A percentile compares a stretch with the other conserved stretches of the same genome.
Conservation (phyloP, 2,329 filamentous ascomycete genomes). For the Sodiomyces alkalinus region DNA sequence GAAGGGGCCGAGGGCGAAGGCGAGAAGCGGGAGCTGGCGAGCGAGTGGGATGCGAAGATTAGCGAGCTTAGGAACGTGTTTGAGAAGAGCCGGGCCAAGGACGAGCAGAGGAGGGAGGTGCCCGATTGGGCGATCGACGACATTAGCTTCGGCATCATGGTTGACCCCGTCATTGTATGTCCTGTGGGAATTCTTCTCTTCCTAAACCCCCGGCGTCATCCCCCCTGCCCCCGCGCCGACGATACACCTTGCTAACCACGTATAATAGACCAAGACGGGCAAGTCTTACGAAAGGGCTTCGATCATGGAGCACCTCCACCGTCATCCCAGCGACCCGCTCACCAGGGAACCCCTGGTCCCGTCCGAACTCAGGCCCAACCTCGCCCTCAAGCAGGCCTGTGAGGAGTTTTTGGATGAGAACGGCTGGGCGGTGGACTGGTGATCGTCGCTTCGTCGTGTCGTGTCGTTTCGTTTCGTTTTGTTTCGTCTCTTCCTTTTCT, state of each 20-base stretch:
- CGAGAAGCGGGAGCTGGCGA: constrained; percentile 29
- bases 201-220: no score
- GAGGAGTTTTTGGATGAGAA: constrained; percentile 75
- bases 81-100: constrained; percentile 29
- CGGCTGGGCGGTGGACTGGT: constrained; percentile 91
- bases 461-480: no score
- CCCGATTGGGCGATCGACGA: constrained; percentile 68
- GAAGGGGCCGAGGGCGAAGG: constrained; percentile 24
- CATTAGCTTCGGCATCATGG: constrained; percentile 60
- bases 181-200: no score
- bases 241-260: not conserved
- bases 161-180: constrained; percentile 49
- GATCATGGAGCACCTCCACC: constrained; percentile 71
- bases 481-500: no score
- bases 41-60: constrained; percentile 32
- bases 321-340: constrained; percentile 63
- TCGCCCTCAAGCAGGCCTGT: constrained; percentile 67
- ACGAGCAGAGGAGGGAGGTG: constrained; percentile 39
- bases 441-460: no score
- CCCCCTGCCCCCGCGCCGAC: not conserved
- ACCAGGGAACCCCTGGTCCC: constrained; percentile 60
- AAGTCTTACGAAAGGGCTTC: constrained; percentile 81
- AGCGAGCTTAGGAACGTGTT: constrained; percentile 30
- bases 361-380: constrained; percentile 64
- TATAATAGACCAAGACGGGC: constrained; percentile 57